phyloP scores from a whole-genome alignment of 2,329 filamentous ascomycete species.

The Fusarium sacchari region DNA sequence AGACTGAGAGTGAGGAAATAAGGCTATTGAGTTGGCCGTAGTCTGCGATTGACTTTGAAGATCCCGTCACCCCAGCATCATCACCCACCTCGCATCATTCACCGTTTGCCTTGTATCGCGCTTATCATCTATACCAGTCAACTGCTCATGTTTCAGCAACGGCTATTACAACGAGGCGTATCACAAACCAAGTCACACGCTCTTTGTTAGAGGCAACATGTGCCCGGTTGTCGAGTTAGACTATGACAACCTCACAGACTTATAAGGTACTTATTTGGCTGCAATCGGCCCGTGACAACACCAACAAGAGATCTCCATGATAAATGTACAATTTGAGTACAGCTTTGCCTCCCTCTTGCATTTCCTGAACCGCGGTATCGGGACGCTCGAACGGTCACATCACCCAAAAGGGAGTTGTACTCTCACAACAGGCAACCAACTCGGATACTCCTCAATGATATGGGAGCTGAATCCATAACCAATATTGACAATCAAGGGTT shows the following conservation, averaged over 20 bases:
- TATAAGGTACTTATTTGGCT: constrained; percentile 5
- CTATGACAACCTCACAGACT: background rate
- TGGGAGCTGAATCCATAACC: constrained; percentile 3
- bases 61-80: constrained; percentile 2
- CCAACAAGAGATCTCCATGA: background rate
- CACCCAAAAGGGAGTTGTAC: constrained; percentile 13
- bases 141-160: background rate
- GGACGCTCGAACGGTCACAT: constrained; percentile 20
- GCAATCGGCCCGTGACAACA: constrained; percentile 25
- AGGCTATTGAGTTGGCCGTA: constrained; percentile 4
- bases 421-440: constrained; percentile 14
- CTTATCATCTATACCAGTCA: constrained; percentile 10
- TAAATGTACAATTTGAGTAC: constrained; percentile 4
- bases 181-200: constrained; percentile 11
- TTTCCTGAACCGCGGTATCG: constrained; percentile 31
- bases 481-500: background rate
- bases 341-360: constrained; percentile 24
- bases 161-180: constrained; percentile 2
- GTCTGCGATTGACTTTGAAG: constrained; percentile 22
- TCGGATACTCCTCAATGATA: constrained; percentile 1
- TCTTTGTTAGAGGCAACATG: background rate
- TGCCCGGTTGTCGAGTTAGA: background rate
- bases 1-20: background rate
- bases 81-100: constrained; percentile 1
- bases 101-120: constrained; percentile 8